Evolutionary conservation across 2,329 filamentous ascomycete genomes (phyloP).

Genomic region (Aspergillus hortae): DNA sequence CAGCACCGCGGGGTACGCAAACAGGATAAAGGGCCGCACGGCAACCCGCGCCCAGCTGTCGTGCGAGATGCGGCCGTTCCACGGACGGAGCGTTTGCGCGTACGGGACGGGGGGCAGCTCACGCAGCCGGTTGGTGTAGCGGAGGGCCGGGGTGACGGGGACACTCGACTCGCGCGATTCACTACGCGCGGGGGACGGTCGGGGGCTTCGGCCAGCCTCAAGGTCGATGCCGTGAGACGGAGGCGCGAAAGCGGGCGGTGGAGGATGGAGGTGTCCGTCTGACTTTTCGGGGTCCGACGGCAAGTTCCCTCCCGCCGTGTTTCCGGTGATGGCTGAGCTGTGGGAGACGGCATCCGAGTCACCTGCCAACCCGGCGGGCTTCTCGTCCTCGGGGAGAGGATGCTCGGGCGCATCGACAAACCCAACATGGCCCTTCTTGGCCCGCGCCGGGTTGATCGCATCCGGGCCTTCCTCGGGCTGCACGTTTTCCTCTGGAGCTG

Average conservation of each 20-base stretch:
- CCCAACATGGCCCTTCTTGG: constrained; percentile 52
- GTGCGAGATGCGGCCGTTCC: constrained; percentile 71
- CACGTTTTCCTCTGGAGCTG: constrained; percentile 7
- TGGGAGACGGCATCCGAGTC: not conserved
- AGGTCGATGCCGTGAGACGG: constrained; percentile 19
- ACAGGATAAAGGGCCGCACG: constrained; percentile 77
- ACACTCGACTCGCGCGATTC: constrained; percentile 27
- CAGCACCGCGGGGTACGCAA: constrained; percentile 79
- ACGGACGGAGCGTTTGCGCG: constrained; percentile 68
- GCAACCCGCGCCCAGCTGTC: constrained; percentile 79
- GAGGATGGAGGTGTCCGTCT: constrained; percentile 11
- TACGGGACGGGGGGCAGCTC: constrained; percentile 68
- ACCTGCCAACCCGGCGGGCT: constrained; percentile 1
- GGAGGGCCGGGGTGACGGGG: constrained; percentile 27
- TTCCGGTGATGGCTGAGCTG: not conserved
- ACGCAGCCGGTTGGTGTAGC: constrained; percentile 70
- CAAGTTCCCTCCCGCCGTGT: constrained; percentile 1
- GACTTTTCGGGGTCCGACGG: constrained; percentile 13
- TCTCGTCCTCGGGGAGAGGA: constrained; percentile 7
- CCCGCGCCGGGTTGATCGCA: constrained; percentile 18
- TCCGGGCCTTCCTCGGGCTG: not conserved
- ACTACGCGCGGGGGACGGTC: constrained; percentile 26
- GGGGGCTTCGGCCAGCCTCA: constrained; percentile 22
- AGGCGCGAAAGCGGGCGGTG: constrained; percentile 5
- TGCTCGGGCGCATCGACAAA: constrained; percentile 42